Base-by-base conservation (phyloP, 345 rosid genomes). In the Microthlaspi erraticum region DNA sequence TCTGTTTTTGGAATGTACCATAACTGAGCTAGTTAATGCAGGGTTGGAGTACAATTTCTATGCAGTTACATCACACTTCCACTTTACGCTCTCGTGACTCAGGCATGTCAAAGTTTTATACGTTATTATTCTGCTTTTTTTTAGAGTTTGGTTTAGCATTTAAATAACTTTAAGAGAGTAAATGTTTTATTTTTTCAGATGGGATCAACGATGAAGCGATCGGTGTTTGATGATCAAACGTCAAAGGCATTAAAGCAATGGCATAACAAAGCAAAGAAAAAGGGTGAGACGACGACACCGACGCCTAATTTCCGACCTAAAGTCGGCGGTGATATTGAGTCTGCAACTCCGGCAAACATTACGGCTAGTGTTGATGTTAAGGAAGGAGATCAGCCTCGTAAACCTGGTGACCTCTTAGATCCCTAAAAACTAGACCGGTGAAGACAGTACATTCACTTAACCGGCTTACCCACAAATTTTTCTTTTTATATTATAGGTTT, bases 51-150 rank as follows among this genome's bases (percentile, higher is more conserved):
- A 33, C 97, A 94, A 41, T 68, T 94, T 71, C 73, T 91, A 16
- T 89, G 97, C 80, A 91, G 96, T 66, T 94, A 92, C 85, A 87
- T 82, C 76, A 94, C 98, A 32, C 96, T 94, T 56, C 99, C 98
- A 39, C 88, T 94, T 31, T 95, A 95, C 64, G 98, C 99, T 36
- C 99, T 95, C 52, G 99, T 95, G 34, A 89, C 99, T 68, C 99
- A 92, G 96, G 99, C 87, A 70, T 57, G 67, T 70, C 71, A 46
- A 46, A 38, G 17, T 7, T 63, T n/a, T 39, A 51, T 18, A 11
- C 42, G n/a, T n/a, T n/a, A 20, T 55, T 1, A 31, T 11, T 59
- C 7, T 33, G 18, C 10, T 44, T 26, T 59, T 26, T 37, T 34
- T 33, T 42, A 34, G 26, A 55, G 14, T 56, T 18, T 34, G n/a